Conservation (phyloP, 805 yeast species). For the Naumovozyma castellii region DNA sequence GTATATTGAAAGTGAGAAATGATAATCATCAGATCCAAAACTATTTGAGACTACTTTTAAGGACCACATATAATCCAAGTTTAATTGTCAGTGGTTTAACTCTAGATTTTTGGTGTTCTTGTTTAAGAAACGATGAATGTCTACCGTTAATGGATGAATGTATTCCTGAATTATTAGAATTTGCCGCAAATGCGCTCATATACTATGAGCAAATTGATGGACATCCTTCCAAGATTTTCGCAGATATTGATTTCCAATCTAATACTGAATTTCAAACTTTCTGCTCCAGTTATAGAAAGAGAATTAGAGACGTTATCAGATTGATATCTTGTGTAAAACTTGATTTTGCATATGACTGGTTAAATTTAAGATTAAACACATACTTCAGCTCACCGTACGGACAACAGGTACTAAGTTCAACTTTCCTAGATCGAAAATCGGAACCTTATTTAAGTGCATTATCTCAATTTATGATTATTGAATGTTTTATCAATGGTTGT, state of each 20-base stretch:
- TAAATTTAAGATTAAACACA: conserved; percentile 58
- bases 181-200: conserved; percentile 67
- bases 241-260: conserved; percentile 84
- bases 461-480: conserved; percentile 77
- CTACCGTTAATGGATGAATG: conserved; percentile 42
- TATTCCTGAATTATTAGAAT: conserved; percentile 57
- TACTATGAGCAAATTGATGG: conserved; percentile 65
- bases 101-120: conserved; percentile 87
- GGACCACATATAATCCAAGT: conserved; percentile 76
- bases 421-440: conserved; percentile 44
- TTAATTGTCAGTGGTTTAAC: conserved; percentile 86
- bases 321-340: conserved; percentile 80
- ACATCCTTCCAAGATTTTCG: conserved; percentile 50
- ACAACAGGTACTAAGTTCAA: conserved; percentile 45
- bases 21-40: conserved; percentile 47
- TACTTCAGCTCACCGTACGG: conserved; percentile 71
- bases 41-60: conserved; percentile 65
- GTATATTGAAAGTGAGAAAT: conserved; percentile 49
- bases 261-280: conserved; percentile 70
- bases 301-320: conserved; percentile 85
- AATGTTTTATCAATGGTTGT: conserved; percentile 83
- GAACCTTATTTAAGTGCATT: conserved; percentile 69
- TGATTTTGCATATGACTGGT: conserved; percentile 71
- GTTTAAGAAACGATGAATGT: conserved; percentile 71
- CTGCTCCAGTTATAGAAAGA: conserved; percentile 67